Conservation (phyloP, 2,329 filamentous ascomycete genomes). For the Cordyceps farinosa region DNA sequence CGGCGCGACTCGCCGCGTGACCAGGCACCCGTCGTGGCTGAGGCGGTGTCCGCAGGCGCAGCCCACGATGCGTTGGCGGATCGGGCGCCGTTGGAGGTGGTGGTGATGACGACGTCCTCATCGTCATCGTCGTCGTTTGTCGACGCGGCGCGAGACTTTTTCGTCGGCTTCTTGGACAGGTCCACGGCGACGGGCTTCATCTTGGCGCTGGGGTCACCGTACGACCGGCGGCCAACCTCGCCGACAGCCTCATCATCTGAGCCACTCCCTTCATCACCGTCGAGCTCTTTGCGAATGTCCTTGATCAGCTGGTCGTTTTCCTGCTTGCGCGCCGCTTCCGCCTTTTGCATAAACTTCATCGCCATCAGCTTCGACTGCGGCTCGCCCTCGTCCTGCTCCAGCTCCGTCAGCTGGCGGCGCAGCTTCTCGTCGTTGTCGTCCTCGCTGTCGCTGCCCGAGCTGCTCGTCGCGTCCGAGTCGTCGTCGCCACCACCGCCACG, state of each 20-base stretch:
- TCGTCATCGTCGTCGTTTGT: conserved; percentile 29
- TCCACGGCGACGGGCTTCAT: conserved; percentile 31
- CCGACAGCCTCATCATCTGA: conserved; percentile 50
- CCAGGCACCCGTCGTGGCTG: conserved; percentile 39
- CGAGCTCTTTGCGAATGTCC: conserved; percentile 68
- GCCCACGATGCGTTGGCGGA: conserved; percentile 24
- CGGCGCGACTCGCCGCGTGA: conserved; percentile 36
- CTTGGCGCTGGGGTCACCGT: conserved; percentile 48
- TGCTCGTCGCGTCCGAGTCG: conserved; percentile 49
- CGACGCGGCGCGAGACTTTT: conserved; percentile 26
- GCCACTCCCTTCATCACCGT: conserved; percentile 53
- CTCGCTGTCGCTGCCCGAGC: conserved; percentile 36
- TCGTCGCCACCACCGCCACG: conserved; percentile 41
- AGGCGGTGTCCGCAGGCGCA: conserved; percentile 23
- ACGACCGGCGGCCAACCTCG: conserved; percentile 67
- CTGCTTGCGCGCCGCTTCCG: conserved; percentile 72
- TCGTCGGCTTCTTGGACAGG: conserved; percentile 26
- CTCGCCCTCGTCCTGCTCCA: conserved; percentile 45
- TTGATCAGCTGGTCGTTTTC: conserved; percentile 75
- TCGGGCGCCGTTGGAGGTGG: conserved; percentile 20
- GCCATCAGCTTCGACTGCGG: conserved; percentile 67
- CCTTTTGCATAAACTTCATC: conserved; percentile 94
- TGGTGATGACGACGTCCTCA: conserved; percentile 29
- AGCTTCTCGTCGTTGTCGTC: conserved; percentile 59
- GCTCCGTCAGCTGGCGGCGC: conserved; percentile 42